Evolutionary conservation across 371 early-diverging fungal genomes (phyloP).

Genomic region (Rhizomucor pusillus): DNA sequence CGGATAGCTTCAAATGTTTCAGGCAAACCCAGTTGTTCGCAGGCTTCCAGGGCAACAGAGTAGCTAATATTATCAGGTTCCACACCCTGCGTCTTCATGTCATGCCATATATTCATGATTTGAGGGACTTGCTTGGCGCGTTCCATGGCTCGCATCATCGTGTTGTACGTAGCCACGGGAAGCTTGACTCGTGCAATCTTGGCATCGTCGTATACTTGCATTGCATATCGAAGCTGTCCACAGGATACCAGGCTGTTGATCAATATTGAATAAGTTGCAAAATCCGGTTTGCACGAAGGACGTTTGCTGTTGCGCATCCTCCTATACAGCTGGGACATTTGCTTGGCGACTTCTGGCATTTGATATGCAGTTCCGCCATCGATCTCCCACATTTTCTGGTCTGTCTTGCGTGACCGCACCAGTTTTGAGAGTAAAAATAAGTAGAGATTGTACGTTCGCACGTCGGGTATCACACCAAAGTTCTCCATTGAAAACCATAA

Average conservation of each 20-base stretch:
- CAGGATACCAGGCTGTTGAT: slow-evolving; percentile 24
- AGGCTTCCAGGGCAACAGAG: slow-evolving; percentile 38
- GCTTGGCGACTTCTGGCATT: slow-evolving; percentile 18
- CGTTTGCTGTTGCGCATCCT: neutral
- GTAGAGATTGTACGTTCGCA: slow-evolving; percentile 35
- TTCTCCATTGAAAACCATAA: slow-evolving; percentile 29
- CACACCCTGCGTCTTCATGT: slow-evolving; percentile 27
- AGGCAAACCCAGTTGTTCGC: slow-evolving; percentile 29
- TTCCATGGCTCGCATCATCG: slow-evolving; percentile 24
- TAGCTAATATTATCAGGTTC: slow-evolving; percentile 31
- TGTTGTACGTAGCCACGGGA: slow-evolving; percentile 27
- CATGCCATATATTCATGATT: slow-evolving; percentile 49
- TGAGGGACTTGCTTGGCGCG: slow-evolving; percentile 23
- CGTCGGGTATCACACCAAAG: slow-evolving; percentile 25
- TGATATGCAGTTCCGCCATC: slow-evolving; percentile 4
- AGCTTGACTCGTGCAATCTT: slow-evolving; percentile 16
- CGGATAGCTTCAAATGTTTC: slow-evolving; percentile 30
- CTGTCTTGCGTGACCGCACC: slow-evolving; percentile 4
- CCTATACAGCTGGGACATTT: slow-evolving; percentile 22
- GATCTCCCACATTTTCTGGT: slow-evolving; percentile 1
- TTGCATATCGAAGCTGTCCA: slow-evolving; percentile 27
- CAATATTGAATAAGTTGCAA: slow-evolving; percentile 35
- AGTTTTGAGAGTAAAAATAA: slow-evolving; percentile 21
- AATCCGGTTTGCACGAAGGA: slow-evolving; percentile 27
- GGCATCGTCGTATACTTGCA: slow-evolving; percentile 36